Evolutionary conservation across 106 monocot species (phyloP).

Genomic region (Amphibolis antarctica): DNA sequence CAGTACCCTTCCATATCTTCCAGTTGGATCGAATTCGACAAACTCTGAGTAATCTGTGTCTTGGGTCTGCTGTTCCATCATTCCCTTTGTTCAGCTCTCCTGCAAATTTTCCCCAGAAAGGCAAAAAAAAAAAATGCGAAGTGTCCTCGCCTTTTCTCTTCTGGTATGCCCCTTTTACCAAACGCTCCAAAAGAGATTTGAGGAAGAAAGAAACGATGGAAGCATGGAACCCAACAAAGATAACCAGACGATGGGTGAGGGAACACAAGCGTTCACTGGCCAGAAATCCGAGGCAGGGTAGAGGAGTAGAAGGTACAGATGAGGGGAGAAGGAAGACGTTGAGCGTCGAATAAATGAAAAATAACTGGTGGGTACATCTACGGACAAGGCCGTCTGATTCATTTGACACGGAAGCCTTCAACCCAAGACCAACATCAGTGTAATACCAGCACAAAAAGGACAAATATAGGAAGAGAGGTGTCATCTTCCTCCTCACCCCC

Average conservation of each 20-base stretch:
- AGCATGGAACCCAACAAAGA: too few relatives aligned
- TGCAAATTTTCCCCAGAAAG: too few relatives aligned
- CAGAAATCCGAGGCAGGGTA: not conserved
- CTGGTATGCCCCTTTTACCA: not conserved
- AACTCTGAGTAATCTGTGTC: constrained; percentile 44
- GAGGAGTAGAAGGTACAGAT: not conserved
- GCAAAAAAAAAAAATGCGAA: not conserved
- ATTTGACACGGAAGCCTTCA: too few relatives aligned
- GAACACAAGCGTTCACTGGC: not conserved
- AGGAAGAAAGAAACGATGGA: not conserved
- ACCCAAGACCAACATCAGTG: not conserved
- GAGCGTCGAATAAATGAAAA: too few relatives aligned
- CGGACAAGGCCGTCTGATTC: too few relatives aligned
- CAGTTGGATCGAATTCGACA: constrained; percentile 91
- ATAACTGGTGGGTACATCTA: too few relatives aligned
- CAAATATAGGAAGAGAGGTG: not conserved
- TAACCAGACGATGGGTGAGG: not conserved
- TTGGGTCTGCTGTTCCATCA: constrained; percentile 15
- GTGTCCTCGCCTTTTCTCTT: not conserved
- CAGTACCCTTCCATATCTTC: constrained; percentile 82
- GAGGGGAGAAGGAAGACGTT: not conserved
- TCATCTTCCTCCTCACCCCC: not conserved
- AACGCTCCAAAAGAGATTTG: not conserved
- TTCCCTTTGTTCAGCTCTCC: not conserved
- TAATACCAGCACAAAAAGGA: not conserved